A percentile compares a stretch with the other conserved stretches of the same genome.
Conservation (phyloP, 768 basidiomycete species). For the Tulasnella sp. region DNA sequence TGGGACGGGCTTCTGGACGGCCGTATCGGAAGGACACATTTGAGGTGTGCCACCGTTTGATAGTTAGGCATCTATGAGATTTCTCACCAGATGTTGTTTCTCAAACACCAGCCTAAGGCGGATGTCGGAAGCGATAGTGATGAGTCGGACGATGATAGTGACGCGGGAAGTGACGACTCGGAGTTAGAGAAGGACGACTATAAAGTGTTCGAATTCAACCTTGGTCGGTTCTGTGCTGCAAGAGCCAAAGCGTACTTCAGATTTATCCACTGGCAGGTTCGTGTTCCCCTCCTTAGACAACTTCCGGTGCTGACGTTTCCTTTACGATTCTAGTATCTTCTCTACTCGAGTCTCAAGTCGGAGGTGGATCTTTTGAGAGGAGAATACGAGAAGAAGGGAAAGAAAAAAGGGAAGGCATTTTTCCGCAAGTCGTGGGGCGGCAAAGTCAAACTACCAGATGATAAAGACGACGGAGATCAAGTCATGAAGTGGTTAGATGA, state of each 20-base stretch:
- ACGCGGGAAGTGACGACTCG: slow-evolving; percentile 2
- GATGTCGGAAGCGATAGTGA: slow-evolving; percentile 19
- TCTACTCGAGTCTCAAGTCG: slow-evolving; percentile 46
- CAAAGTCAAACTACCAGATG: slow-evolving; percentile 48
- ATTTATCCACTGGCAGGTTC: slow-evolving; percentile 77
- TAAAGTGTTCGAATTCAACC: slow-evolving; percentile 36
- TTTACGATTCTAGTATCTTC: slow-evolving; percentile 36
- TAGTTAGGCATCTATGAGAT: neutral
- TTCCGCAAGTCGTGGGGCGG: slow-evolving; percentile 41
- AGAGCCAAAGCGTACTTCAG: slow-evolving; percentile 57
- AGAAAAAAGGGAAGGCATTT: slow-evolving; percentile 31
- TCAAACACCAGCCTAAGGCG: neutral
- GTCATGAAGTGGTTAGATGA: slow-evolving; percentile 73
- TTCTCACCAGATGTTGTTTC: neutral
- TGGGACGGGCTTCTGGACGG: slow-evolving; percentile 49
- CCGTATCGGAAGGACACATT: slow-evolving; percentile 67
- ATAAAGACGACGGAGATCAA: slow-evolving; percentile 62
- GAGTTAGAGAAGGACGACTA: slow-evolving; percentile 7
- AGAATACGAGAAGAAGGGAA: neutral
- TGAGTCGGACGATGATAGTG: slow-evolving; percentile 18
- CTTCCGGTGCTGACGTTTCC: neutral
- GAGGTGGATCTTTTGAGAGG: slow-evolving; percentile 49
- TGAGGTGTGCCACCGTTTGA: slow-evolving; percentile 31
- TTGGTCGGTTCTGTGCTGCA: slow-evolving; percentile 72
- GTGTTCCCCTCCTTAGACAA: slow-evolving; percentile 17